Conservation (phyloP, 139 green algal genomes). For the Mesotaenium endlicherianum region DNA sequence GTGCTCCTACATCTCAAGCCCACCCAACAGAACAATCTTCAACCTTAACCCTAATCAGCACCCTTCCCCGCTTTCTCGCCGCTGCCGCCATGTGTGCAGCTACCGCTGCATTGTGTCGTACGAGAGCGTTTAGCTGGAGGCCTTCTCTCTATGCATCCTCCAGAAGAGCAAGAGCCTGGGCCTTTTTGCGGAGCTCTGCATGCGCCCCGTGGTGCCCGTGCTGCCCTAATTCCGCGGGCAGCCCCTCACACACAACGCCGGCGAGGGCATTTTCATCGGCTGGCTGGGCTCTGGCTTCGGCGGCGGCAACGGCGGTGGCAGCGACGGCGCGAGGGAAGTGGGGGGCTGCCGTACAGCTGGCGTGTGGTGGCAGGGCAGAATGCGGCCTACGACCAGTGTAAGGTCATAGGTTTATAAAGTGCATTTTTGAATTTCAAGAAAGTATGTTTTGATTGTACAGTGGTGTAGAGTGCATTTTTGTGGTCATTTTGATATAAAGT, state of each 20-base stretch:
- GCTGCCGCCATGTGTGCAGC: slow-evolving; percentile 80
- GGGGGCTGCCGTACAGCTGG: slow-evolving; percentile 69
- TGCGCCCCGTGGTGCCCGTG: slow-evolving; percentile 63
- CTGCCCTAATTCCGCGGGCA: slow-evolving; percentile 74
- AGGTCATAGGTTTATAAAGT: no score
- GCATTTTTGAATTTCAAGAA: no score
- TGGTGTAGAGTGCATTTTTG: no score
- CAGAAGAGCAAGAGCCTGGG: slow-evolving; percentile 93
- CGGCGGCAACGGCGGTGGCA: no score
- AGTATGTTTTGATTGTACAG: no score
- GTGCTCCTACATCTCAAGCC: no score
- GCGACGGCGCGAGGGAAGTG: no score
- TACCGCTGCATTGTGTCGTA: slow-evolving; percentile 90
- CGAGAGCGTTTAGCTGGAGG: slow-evolving; percentile 77
- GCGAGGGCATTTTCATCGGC: slow-evolving; percentile 68
- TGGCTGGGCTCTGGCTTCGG: slow-evolving; percentile 63
- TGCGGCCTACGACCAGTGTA: slow-evolving; percentile 84
- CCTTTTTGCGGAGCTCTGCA: slow-evolving; percentile 50
- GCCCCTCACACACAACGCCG: slow-evolving; percentile 73
- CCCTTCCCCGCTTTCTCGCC: background rate
- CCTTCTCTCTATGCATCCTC: slow-evolving; percentile 91
- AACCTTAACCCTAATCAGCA: background rate
- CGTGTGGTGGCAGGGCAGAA: slow-evolving; percentile 63
- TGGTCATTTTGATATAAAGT: no score
- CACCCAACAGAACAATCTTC: no score